phyloP scores from a whole-genome alignment of 129 eudicot genomes.

The Deinandra increscens region DNA sequence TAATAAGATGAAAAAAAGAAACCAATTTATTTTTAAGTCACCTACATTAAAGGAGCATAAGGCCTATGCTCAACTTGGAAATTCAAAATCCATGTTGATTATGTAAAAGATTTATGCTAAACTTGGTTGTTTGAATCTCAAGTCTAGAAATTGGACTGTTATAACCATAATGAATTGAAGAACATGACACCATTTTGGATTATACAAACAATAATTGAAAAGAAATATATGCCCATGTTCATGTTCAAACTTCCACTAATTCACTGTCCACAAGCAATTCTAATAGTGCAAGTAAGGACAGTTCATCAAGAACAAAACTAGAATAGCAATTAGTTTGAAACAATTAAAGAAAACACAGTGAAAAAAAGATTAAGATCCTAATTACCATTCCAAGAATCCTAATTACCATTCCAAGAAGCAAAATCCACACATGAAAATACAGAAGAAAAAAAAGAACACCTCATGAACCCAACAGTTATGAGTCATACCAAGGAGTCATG shows the following conservation, averaged over 20 bases:
- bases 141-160: background rate
- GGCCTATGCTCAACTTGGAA: background rate
- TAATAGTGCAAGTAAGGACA: background rate
- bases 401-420: no score
- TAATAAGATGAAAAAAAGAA: no score
- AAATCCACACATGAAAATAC: no score
- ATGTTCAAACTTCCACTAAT: slow-evolving; percentile 9
- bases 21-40: no score
- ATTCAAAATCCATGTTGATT: background rate
- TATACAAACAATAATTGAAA: slow-evolving; percentile 11
- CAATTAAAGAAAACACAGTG: background rate
- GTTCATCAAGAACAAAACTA: slow-evolving; percentile 16
- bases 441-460: no score
- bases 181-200: slow-evolving; percentile 6
- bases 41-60: no score
- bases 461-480: no score
- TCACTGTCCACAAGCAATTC: slow-evolving; percentile 14
- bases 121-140: background rate
- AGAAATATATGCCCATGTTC: slow-evolving; percentile 3
- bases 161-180: slow-evolving; percentile 3
- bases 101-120: background rate
- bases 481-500: no score
- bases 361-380: no score
- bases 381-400: no score
- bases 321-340: background rate